A percentile compares a stretch with the other conserved stretches of the same genome.
These are phyloP conservation scores for Fusarium transvaalense DNA, from an alignment of 2,329 filamentous ascomycete species.

Conservation along the genomic window DNA sequence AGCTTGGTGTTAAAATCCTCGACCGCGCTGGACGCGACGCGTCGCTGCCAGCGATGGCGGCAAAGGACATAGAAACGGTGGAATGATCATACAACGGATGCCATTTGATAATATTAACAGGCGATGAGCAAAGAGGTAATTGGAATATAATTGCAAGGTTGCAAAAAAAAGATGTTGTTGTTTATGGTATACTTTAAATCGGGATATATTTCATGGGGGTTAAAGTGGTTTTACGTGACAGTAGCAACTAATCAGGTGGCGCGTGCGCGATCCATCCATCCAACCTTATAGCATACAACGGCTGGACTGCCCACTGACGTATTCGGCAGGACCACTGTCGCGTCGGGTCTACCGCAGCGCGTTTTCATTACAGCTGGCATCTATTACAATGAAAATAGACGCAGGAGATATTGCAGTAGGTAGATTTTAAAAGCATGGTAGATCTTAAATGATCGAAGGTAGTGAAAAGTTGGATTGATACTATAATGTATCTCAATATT, in stretches of 20 bases:
- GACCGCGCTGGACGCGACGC: constrained; percentile 63
- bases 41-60: constrained; percentile 55
- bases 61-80: constrained; percentile 51
- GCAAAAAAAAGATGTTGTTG: constrained; percentile 30
- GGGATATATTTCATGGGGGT: constrained; percentile 11
- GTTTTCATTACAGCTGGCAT: constrained; percentile 11
- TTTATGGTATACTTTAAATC: constrained; percentile 21
- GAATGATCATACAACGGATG: constrained; percentile 31
- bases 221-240: constrained; percentile 36
- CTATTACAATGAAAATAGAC: not conserved
- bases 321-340: constrained; percentile 12
- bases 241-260: not conserved
- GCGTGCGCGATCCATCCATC: not conserved
- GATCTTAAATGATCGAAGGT: not conserved
- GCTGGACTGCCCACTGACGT: constrained; percentile 21
- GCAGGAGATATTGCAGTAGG: not conserved
- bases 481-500: not conserved
- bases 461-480: too few relatives aligned
- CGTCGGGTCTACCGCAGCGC: constrained; percentile 14
- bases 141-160: constrained; percentile 20
- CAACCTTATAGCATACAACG: too few relatives aligned
- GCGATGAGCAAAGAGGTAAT: constrained; percentile 8
- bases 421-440: too few relatives aligned
- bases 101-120: constrained; percentile 30
- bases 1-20: constrained; percentile 58